Conservation (phyloP, 2,329 filamentous ascomycete genomes). For the Trichophyton benhamiae region DNA sequence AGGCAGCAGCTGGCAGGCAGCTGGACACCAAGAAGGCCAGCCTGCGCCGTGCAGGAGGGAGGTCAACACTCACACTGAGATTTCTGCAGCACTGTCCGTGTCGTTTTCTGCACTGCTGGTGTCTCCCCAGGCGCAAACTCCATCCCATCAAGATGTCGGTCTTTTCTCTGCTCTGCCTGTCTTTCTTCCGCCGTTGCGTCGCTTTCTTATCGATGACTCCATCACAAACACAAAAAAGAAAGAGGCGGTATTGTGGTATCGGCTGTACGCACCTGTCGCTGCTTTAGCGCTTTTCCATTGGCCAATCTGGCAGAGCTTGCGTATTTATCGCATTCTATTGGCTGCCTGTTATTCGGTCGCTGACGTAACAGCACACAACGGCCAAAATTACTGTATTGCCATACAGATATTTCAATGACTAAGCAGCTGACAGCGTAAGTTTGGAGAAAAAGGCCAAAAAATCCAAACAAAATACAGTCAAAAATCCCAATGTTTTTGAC, state of each 20-base stretch:
- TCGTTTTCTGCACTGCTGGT: not conserved
- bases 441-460: too few species aligned
- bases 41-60: not conserved
- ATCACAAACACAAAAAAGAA: not conserved
- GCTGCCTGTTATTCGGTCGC: not conserved
- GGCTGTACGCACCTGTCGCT: not conserved
- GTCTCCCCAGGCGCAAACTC: not conserved
- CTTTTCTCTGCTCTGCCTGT: not conserved
- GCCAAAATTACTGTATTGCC: not conserved
- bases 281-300: not conserved
- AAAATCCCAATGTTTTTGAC: too few species aligned
- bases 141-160: not conserved
- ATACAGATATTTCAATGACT: not conserved
- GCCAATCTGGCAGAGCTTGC: not conserved
- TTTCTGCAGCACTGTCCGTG: not conserved
- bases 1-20: not conserved
- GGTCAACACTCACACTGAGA: not conserved
- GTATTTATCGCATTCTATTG: not conserved
- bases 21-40: not conserved
- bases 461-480: too few species aligned
- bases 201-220: not conserved
- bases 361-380: slow-evolving; percentile 3
- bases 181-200: not conserved
- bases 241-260: not conserved
- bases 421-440: not conserved